These are phyloP conservation scores for Lathyrus aphaca DNA, from an alignment of 306 rosid genomes.

Conservation along the genomic window DNA sequence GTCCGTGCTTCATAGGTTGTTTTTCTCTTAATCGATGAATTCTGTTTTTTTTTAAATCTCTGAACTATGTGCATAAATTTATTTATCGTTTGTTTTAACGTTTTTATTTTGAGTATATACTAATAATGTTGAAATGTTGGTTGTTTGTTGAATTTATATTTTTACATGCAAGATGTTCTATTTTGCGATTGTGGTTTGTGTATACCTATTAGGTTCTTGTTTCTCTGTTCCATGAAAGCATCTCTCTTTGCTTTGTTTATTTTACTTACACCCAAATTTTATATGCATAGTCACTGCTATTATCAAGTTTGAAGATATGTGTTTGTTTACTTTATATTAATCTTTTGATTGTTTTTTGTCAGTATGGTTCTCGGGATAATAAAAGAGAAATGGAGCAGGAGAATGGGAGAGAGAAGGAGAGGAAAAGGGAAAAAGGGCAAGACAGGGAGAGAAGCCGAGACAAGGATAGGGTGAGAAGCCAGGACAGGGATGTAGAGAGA, in stretches of 20 bases:
- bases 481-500: too few species aligned
- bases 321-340: background rate
- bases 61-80: background rate
- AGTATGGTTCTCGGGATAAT: conserved; percentile 79
- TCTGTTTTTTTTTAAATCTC: background rate
- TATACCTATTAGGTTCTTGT: too few species aligned
- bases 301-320: conserved; percentile 3
- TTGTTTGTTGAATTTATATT: too few species aligned
- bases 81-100: background rate
- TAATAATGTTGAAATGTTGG: too few species aligned
- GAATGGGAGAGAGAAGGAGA: conserved; percentile 65
- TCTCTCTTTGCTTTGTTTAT: too few species aligned
- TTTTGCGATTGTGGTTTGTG: too few species aligned
- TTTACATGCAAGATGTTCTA: too few species aligned
- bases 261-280: background rate
- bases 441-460: conserved; percentile 46
- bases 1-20: too few species aligned
- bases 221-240: too few species aligned
- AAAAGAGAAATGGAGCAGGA: conserved; percentile 86
- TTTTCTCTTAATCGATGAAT: too few species aligned
- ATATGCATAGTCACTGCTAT: background rate
- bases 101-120: too few species aligned
- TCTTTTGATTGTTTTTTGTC: conserved; percentile 37
- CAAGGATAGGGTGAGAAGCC: too few species aligned
- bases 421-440: conserved; percentile 43